phyloP scores from a whole-genome alignment of 495 filamentous ascomycete species.

The Penicillium silybi region DNA sequence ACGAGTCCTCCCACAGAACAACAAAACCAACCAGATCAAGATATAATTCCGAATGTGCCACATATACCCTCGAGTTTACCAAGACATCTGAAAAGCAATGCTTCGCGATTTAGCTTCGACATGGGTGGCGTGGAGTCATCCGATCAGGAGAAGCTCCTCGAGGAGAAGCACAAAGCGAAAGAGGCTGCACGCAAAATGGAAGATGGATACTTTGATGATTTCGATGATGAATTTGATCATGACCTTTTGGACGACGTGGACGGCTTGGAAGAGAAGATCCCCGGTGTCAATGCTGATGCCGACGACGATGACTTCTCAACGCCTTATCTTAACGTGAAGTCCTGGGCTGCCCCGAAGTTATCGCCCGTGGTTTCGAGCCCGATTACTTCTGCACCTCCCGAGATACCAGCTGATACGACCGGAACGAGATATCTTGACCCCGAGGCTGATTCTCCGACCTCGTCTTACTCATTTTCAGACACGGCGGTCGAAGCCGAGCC shows the following conservation, averaged over 20 bases:
- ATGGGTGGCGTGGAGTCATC: constrained; percentile 73
- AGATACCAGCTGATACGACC: constrained; percentile 1
- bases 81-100: constrained; percentile 78
- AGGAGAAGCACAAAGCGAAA: constrained; percentile 78
- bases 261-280: constrained; percentile 70
- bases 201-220: constrained; percentile 46
- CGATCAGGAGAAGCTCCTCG: constrained; percentile 74
- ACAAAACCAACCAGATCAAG: constrained; percentile 24
- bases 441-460: neutral
- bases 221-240: constrained; percentile 59
- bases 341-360: constrained; percentile 33
- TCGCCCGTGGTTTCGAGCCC: constrained; percentile 40
- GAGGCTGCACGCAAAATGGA: constrained; percentile 49
- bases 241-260: constrained; percentile 68
- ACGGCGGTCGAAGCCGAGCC: neutral
- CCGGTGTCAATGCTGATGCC: constrained; percentile 66
- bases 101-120: constrained; percentile 89
- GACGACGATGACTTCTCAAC: constrained; percentile 49
- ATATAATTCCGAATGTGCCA: constrained; percentile 37
- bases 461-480: neutral
- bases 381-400: constrained; percentile 22
- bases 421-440: neutral
- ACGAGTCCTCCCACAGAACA: constrained; percentile 1
- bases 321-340: constrained; percentile 22
- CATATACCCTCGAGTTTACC: constrained; percentile 47